phyloP scores from a whole-genome alignment of 1,139 yeast genomes.

The Hyphopichia wangnamkhiaoensis region DNA sequence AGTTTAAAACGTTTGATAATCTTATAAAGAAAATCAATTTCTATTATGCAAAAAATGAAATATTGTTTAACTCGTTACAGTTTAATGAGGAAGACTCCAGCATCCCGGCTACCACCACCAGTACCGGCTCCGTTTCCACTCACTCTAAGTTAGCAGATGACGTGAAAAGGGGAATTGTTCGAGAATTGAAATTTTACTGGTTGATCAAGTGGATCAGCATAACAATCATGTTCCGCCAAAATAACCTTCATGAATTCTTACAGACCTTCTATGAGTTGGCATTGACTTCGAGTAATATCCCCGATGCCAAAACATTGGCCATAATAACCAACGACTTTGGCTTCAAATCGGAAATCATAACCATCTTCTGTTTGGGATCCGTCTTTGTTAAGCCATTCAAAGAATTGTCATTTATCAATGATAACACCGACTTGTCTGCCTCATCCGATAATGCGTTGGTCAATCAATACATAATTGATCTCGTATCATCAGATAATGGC shows the following conservation, averaged over 20 bases:
- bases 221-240: slow-evolving; percentile 24
- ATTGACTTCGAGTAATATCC: slow-evolving; percentile 6
- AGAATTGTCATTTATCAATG: slow-evolving; percentile 22
- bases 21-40: slow-evolving; percentile 20
- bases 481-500: slow-evolving; percentile 10
- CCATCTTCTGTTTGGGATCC: slow-evolving; percentile 26
- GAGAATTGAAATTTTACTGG: slow-evolving; percentile 24
- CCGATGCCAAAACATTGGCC: slow-evolving; percentile 7
- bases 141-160: background rate
- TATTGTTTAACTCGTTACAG: slow-evolving; percentile 12
- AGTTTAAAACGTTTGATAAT: slow-evolving; percentile 17
- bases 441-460: background rate
- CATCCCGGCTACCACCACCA: no score
- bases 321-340: slow-evolving; percentile 9
- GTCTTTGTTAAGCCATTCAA: slow-evolving; percentile 32
- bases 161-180: slow-evolving; percentile 1
- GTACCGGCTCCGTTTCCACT: no score
- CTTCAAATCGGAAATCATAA: slow-evolving; percentile 22
- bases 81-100: no score
- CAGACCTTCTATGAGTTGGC: slow-evolving; percentile 21
- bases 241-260: slow-evolving; percentile 25
- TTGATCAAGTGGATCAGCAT: slow-evolving; percentile 23
- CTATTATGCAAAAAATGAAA: slow-evolving; percentile 25
- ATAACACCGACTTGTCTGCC: slow-evolving; percentile 12
- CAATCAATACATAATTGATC: slow-evolving; percentile 7